These are phyloP conservation scores for Thermothelomyces thermophilus DNA, from an alignment of 2,329 filamentous ascomycete species.

Conservation along the genomic window DNA sequence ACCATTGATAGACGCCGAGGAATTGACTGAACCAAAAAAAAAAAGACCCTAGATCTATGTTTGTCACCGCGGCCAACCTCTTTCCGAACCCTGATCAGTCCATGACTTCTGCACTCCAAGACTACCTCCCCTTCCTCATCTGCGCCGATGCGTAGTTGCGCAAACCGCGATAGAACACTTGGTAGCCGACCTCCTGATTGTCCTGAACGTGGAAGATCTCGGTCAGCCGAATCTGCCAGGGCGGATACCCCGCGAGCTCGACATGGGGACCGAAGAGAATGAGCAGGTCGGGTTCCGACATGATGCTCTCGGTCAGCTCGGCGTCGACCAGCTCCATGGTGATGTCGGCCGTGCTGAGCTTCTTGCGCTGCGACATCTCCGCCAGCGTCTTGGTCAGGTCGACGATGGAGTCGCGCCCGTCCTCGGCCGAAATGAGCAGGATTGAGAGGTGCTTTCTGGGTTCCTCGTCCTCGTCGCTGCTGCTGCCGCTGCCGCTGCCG, in stretches of 20 bases:
- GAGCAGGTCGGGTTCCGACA: conserved; percentile 83
- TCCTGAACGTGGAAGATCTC: conserved; percentile 82
- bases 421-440: conserved; percentile 77
- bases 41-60: not conserved
- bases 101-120: not conserved
- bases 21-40: not conserved
- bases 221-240: conserved; percentile 90
- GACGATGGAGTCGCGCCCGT: conserved; percentile 88
- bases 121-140: conserved; percentile 69
- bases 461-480: conserved; percentile 30
- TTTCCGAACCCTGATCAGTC: not conserved
- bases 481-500: conserved; percentile 2
- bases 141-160: conserved; percentile 81
- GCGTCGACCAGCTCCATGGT: conserved; percentile 80
- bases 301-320: conserved; percentile 72
- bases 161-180: conserved; percentile 81
- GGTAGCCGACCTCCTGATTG: conserved; percentile 82
- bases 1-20: not conserved
- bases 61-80: not conserved
- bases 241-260: conserved; percentile 84
- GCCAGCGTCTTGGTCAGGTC: conserved; percentile 91
- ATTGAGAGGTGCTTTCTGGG: conserved; percentile 46
- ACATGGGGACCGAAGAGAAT: conserved; percentile 81
- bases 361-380: conserved; percentile 88
- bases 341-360: conserved; percentile 75